Evolutionary conservation across 148 eudicot genomes (phyloP).

Genomic region (Spergularia marina): DNA sequence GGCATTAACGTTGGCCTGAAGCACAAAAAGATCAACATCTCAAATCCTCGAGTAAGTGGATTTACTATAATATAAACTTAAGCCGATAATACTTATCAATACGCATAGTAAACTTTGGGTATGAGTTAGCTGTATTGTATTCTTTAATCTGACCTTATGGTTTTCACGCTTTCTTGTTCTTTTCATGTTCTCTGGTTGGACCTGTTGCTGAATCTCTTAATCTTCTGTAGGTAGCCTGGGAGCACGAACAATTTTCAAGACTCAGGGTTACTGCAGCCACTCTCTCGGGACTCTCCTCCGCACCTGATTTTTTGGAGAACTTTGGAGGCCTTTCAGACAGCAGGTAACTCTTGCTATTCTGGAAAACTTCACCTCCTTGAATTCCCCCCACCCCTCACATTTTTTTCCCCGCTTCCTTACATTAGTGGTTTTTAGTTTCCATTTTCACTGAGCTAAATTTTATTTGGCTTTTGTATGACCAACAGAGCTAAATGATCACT

Average conservation of each 20-base stretch:
- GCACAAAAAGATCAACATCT: slow-evolving; percentile 97
- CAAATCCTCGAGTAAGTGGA: slow-evolving; percentile 85
- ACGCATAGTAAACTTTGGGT: neutral
- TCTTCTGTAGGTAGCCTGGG: slow-evolving; percentile 95
- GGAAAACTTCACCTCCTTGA: neutral
- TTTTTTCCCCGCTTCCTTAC: too few relatives aligned
- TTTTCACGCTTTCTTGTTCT: neutral
- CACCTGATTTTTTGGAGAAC: slow-evolving; percentile 82
- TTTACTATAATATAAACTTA: neutral
- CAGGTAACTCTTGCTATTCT: slow-evolving; percentile 47
- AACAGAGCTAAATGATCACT: too few relatives aligned
- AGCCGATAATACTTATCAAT: neutral
- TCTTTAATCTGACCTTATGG: neutral
- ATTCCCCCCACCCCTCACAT: neutral
- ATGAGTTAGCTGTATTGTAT: neutral
- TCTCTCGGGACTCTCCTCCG: slow-evolving; percentile 71
- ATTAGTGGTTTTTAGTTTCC: too few relatives aligned
- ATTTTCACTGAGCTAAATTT: too few relatives aligned
- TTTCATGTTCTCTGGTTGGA: neutral
- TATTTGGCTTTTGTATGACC: too few relatives aligned
- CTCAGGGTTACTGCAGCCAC: slow-evolving; percentile 93
- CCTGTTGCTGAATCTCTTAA: slow-evolving; percentile 36
- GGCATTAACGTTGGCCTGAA: slow-evolving; percentile 81
- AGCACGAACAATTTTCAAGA: slow-evolving; percentile 97
- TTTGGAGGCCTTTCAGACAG: slow-evolving; percentile 77